phyloP scores from a whole-genome alignment of 2,329 filamentous ascomycete species.

The Chaetomium strumarium region DNA sequence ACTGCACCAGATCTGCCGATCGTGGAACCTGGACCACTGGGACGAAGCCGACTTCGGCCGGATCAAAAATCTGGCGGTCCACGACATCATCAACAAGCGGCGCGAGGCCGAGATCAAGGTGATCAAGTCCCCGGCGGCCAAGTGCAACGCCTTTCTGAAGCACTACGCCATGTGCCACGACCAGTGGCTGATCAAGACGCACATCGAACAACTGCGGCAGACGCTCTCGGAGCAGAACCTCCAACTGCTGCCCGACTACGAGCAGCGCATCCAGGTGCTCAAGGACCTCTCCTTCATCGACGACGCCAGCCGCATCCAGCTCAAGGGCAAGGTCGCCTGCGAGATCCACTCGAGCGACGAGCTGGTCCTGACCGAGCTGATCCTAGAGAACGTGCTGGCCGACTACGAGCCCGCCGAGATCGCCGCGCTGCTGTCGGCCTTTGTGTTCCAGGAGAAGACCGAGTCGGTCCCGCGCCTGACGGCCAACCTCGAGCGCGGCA shows the following conservation, averaged over 20 bases:
- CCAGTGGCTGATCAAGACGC: conserved; percentile 92
- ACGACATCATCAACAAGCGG: conserved; percentile 72
- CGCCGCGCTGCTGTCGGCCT: conserved; percentile 84
- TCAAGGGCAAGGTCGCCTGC: conserved; percentile 97
- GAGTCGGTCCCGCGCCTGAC: conserved; percentile 74
- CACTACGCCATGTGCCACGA: conserved; percentile 97
- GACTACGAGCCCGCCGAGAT: conserved; percentile 96
- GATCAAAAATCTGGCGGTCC: conserved; percentile 75
- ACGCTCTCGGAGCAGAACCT: conserved; percentile 95
- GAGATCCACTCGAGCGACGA: conserved; percentile 97
- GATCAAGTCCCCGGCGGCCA: conserved; percentile 58
- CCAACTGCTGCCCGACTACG: conserved; percentile 90
- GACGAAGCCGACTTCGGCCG: conserved; percentile 77
- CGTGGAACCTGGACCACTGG: conserved; percentile 72
- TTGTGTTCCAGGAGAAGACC: conserved; percentile 98
- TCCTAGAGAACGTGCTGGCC: conserved; percentile 92
- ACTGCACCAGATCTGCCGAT: conserved; percentile 61
- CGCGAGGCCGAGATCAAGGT: conserved; percentile 56
- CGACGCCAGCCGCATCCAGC: conserved; percentile 74
- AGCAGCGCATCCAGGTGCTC: conserved; percentile 87
- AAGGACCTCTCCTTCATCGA: conserved; percentile 92
- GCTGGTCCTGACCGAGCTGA: conserved; percentile 88
- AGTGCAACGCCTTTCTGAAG: conserved; percentile 75
- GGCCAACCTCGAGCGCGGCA: conserved; percentile 72
- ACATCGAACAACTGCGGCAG: conserved; percentile 80